Conservation (phyloP, 2,329 filamentous ascomycete species). For the Calonectria henricotiae region DNA sequence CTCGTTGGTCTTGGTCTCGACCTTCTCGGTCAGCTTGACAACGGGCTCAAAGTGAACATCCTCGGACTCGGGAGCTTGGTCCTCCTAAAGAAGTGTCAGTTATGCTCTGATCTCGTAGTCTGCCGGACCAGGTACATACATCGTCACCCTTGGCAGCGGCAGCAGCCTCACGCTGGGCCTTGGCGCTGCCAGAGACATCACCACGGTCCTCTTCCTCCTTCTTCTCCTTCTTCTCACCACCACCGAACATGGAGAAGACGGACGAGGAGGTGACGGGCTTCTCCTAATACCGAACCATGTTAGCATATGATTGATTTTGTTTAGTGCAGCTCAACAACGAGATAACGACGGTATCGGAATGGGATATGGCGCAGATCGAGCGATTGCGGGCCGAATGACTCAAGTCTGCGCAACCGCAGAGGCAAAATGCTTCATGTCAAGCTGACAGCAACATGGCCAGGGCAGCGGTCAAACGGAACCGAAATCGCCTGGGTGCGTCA, state of each 20-base stretch:
- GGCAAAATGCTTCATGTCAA: background rate
- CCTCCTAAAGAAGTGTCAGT: slow-evolving; percentile 61
- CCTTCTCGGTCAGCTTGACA: slow-evolving; percentile 95
- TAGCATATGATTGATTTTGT: slow-evolving; percentile 18
- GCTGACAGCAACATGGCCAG: slow-evolving; percentile 25
- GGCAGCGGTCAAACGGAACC: background rate
- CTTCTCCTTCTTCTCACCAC: slow-evolving; percentile 96
- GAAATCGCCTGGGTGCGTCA: background rate
- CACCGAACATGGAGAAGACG: slow-evolving; percentile 99
- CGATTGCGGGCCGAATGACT: background rate
- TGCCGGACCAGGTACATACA: slow-evolving; percentile 59
- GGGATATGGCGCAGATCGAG: background rate
- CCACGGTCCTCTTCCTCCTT: slow-evolving; percentile 86
- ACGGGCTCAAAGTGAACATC: slow-evolving; percentile 99
- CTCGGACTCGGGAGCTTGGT: slow-evolving; percentile 87
- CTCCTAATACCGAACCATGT: slow-evolving; percentile 38
- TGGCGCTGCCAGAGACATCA: slow-evolving; percentile 91
- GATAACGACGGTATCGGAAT: background rate
- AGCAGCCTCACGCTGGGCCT: slow-evolving; percentile 80
- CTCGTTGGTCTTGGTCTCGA: slow-evolving; percentile 98
- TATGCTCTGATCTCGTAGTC: slow-evolving; percentile 9
- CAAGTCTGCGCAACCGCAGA: background rate
- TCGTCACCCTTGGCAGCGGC: slow-evolving; percentile 73
- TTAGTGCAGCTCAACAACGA: background rate
- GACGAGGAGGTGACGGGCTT: slow-evolving; percentile 72